Evolutionary conservation across 768 basidiomycete species (phyloP).

Genomic region (Leccinum longicurvipes): DNA sequence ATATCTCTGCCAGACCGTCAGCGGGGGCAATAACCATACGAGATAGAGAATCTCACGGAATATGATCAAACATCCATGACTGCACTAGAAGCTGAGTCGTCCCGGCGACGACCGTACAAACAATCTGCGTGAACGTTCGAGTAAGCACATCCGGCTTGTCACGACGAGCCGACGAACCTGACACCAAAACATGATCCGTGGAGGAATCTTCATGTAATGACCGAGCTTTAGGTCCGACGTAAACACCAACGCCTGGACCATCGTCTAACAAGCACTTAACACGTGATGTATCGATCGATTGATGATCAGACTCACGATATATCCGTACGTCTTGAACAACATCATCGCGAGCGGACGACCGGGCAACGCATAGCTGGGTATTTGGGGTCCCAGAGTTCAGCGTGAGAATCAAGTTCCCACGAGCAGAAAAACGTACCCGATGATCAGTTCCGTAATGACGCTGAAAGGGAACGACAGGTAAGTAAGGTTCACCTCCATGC

Average conservation of each 20-base stretch:
- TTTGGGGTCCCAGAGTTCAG: background rate
- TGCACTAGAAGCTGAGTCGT: slow-evolving; percentile 77
- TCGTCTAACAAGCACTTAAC: slow-evolving; percentile 15
- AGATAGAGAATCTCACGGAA: slow-evolving; percentile 40
- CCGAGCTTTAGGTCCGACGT: slow-evolving; percentile 77
- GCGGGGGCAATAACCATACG: background rate
- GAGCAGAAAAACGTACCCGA: slow-evolving; percentile 40
- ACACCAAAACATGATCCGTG: slow-evolving; percentile 65
- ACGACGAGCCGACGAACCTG: slow-evolving; percentile 35
- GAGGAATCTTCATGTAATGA: slow-evolving; percentile 63
- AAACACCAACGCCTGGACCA: slow-evolving; percentile 56
- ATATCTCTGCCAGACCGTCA: slow-evolving; percentile 38
- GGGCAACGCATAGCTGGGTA: slow-evolving; percentile 57
- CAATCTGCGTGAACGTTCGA: slow-evolving; percentile 36
- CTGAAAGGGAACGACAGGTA: slow-evolving; percentile 17
- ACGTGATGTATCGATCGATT: background rate
- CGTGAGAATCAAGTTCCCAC: background rate
- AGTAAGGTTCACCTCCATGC: background rate
- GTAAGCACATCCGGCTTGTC: background rate
- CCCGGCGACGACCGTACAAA: slow-evolving; percentile 65
- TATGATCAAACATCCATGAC: slow-evolving; percentile 62
- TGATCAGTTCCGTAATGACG: slow-evolving; percentile 78
- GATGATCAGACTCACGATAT: slow-evolving; percentile 41
- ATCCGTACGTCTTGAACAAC: slow-evolving; percentile 85
- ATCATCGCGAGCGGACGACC: slow-evolving; percentile 79